A percentile compares a stretch with the other conserved stretches of the same genome.
Evolutionary conservation across 2,329 filamentous ascomycete species (phyloP).

Genomic region (Emergomyces pasteurianus): DNA sequence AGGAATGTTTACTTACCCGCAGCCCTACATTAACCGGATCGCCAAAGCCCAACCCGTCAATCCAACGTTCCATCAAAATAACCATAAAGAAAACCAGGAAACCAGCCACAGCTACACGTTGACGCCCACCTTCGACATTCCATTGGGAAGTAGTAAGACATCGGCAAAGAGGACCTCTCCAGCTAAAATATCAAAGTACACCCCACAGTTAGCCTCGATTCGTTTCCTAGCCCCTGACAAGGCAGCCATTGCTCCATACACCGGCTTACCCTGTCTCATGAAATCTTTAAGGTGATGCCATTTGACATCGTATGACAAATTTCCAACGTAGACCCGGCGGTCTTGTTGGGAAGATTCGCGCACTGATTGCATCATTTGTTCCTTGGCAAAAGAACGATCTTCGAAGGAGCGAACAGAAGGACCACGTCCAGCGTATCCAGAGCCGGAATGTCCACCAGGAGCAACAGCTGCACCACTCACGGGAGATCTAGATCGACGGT

Average conservation of each 20-base stretch:
- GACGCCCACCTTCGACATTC: constrained; percentile 99
- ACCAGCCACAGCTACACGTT: constrained; percentile 81
- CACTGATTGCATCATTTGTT: constrained; percentile 92
- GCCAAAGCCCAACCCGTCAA: constrained; percentile 97
- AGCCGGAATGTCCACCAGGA: constrained; percentile 58
- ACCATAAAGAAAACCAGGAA: constrained; percentile 46
- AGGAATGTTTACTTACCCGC: constrained; percentile 62
- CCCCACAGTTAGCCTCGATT: constrained; percentile 20
- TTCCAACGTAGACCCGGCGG: constrained; percentile 98
- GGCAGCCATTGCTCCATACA: no score
- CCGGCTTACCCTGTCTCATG: constrained; percentile 87
- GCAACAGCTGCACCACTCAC: constrained; percentile 62
- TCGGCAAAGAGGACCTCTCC: constrained; percentile 99
- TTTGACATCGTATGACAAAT: constrained; percentile 98
- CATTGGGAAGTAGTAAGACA: constrained; percentile 98
- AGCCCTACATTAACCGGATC: constrained; percentile 93
- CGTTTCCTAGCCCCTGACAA: background rate
- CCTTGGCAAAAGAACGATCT: constrained; percentile 70
- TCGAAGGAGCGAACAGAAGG: constrained; percentile 64
- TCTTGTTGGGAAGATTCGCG: constrained; percentile 95
- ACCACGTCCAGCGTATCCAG: constrained; percentile 45
- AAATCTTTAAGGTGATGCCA: constrained; percentile 99
- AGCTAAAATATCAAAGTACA: constrained; percentile 48
- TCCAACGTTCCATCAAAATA: constrained; percentile 81
- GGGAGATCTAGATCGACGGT: constrained; percentile 71